Evolutionary conservation across 1,139 yeast genomes (phyloP).

Genomic region (Geotrichum macrosporum): DNA sequence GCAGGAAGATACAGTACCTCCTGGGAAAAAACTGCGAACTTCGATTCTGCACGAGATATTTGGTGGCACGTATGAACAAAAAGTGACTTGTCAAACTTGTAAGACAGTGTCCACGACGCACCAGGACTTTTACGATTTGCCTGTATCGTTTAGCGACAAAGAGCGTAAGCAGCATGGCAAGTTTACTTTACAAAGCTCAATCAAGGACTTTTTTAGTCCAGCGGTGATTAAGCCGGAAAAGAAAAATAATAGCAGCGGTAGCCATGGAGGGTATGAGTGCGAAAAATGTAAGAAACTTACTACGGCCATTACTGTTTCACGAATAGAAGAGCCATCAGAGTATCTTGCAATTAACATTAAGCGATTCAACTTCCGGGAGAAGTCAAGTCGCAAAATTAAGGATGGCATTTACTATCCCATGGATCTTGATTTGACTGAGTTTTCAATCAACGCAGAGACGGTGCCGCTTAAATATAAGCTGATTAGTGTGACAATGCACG

Average conservation of each 20-base stretch:
- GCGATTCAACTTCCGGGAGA: conserved; percentile 56
- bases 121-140: conserved; percentile 90
- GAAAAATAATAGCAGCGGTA: no score
- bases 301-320: conserved; percentile 68
- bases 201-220: conserved; percentile 74
- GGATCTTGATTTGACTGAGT: conserved; percentile 66
- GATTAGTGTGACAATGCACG: conserved; percentile 86
- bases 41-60: conserved; percentile 87
- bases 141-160: conserved; percentile 45
- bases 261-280: conserved; percentile 75
- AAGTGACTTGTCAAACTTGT: conserved; percentile 77
- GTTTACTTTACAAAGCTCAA: conserved; percentile 67
- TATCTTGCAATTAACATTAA: conserved; percentile 81
- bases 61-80: conserved; percentile 84
- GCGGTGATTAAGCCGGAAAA: conserved; percentile 72
- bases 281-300: conserved; percentile 78
- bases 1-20: conserved; percentile 90
- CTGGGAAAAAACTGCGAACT: conserved; percentile 72
- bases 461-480: conserved; percentile 65
- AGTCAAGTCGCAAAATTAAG: conserved; percentile 73
- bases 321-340: conserved; percentile 81
- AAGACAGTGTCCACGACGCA: conserved; percentile 78
- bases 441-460: conserved; percentile 41
- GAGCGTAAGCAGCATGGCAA: conserved; percentile 47
- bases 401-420: conserved; percentile 80